phyloP scores from a whole-genome alignment of 116 monocot species.

The Posidonia oceanica region DNA sequence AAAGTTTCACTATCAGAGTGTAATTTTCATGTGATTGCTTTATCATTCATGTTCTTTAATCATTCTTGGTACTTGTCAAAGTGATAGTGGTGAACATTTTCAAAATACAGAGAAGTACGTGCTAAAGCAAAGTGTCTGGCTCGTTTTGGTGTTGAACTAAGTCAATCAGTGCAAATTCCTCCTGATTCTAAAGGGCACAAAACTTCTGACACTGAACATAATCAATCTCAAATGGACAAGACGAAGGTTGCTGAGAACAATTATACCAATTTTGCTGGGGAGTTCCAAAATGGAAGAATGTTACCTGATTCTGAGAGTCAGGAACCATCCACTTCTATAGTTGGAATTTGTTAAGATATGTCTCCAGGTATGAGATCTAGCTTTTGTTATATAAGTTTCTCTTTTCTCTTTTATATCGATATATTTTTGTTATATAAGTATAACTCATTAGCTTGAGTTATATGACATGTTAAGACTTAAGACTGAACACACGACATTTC shows the following conservation, averaged over 20 bases:
- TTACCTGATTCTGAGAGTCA: slow-evolving; percentile 24
- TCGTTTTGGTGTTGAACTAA: slow-evolving; percentile 66
- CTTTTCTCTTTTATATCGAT: neutral
- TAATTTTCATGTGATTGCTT: slow-evolving; percentile 10
- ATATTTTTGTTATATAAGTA: no score
- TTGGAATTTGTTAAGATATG: slow-evolving; percentile 90
- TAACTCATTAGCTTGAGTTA: no score
- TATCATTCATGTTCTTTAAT: no score
- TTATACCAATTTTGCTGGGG: slow-evolving; percentile 5
- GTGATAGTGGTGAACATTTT: neutral
- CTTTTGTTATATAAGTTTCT: no score
- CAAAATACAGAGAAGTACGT: slow-evolving; percentile 58
- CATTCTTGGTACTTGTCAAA: no score
- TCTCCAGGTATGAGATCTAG: slow-evolving; percentile 62
- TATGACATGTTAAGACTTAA: neutral
- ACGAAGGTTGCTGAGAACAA: no score
- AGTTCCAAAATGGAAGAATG: slow-evolving; percentile 3
- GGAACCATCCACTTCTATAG: slow-evolving; percentile 31
- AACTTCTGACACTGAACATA: no score
- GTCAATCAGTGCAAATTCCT: slow-evolving; percentile 26
- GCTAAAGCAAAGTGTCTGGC: slow-evolving; percentile 83
- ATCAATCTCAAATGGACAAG: no score
- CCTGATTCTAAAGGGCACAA: slow-evolving; percentile 18
- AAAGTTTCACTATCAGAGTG: slow-evolving; percentile 4
- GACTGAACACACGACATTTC: no score